Evolutionary conservation across 768 basidiomycete species (phyloP), one percentile per base, ranked within the genome.

Genomic region (Termitomyces bulborhizus): DNA sequence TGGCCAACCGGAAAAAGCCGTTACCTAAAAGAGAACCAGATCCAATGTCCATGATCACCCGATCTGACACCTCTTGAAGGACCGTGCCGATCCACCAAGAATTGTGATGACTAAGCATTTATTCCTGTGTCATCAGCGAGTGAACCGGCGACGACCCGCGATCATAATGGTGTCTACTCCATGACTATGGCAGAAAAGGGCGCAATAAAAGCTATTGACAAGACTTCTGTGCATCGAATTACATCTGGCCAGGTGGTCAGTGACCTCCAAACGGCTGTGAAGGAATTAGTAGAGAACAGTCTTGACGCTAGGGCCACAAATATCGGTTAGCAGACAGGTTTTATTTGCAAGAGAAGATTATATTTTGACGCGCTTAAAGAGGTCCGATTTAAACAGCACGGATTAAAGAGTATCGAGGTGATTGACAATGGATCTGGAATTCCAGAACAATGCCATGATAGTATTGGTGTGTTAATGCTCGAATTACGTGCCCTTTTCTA

Each of bases 281-380:
- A 98, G 67, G 97, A 99, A 68, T 82, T 98, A 8, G 82, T 99
- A 2, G 97, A 99, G 71, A 99, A 99, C 67, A 90, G 92, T 55
- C 73, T 98, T 29, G 97, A 99, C 68, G 94, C 97, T 1, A 89
- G 88, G 0, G 91, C 94, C 0, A 93, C 89, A 0, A 84, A 72
- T 60, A 82, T 99, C 41, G 95, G 96, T 90, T 44, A 31, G 85
- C 63, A 18, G 27, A 9, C 2, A 16, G 27, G 16, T 40, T 43
- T 24, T 8, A 27, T 29, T 4, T 37, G 21, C 3, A 40, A 36
- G 7, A 37, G 6, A 45, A 16, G 5, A 45, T 26, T 32, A 0
- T 8, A 0, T 16, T 37, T 40, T 57, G 61, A 51, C 60, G 36
- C 36, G 15, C 1, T 15, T 5, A 18, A 60, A 97, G 96, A 98